These are phyloP conservation scores for Iris macrosiphon DNA, from an alignment of 106 monocot genomes.

Conservation along the genomic window DNA sequence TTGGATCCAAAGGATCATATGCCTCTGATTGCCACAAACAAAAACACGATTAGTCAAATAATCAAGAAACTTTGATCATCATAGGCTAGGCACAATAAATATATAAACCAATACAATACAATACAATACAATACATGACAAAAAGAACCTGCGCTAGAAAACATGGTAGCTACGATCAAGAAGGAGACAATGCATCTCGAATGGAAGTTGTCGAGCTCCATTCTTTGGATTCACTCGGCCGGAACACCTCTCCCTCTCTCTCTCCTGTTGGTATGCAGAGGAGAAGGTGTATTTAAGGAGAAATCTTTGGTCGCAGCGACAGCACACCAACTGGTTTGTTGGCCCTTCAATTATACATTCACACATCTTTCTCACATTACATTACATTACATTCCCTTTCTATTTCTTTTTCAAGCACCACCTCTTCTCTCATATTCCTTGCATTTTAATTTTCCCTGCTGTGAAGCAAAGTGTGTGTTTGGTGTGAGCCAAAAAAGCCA, in stretches of 20 bases:
- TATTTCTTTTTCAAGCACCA: no score
- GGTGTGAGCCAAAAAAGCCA: constrained; percentile 13
- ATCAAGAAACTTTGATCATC: constrained; percentile 1
- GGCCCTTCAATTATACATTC: background rate
- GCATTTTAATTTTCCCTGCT: constrained; percentile 27
- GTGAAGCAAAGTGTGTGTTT: constrained; percentile 76
- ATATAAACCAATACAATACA: background rate
- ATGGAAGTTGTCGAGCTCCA: background rate
- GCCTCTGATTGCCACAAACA: constrained; percentile 32
- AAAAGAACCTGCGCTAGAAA: constrained; percentile 37
- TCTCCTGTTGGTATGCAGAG: constrained; percentile 1
- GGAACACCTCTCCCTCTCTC: background rate
- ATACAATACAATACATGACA: background rate
- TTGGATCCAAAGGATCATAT: constrained; percentile 81
- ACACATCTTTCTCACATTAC: background rate
- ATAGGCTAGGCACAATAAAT: no score
- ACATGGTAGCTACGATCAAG: constrained; percentile 16
- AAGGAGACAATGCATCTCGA: constrained; percentile 12
- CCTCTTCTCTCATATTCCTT: constrained; percentile 35
- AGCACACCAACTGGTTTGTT: constrained; percentile 29
- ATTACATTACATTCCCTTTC: no score
- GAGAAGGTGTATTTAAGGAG: constrained; percentile 2
- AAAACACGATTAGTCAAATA: background rate
- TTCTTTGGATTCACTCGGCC: background rate
- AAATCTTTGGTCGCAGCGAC: constrained; percentile 13